Base-by-base conservation (phyloP, 768 basidiomycete genomes). In the Agaricus sinodeliciosus region DNA sequence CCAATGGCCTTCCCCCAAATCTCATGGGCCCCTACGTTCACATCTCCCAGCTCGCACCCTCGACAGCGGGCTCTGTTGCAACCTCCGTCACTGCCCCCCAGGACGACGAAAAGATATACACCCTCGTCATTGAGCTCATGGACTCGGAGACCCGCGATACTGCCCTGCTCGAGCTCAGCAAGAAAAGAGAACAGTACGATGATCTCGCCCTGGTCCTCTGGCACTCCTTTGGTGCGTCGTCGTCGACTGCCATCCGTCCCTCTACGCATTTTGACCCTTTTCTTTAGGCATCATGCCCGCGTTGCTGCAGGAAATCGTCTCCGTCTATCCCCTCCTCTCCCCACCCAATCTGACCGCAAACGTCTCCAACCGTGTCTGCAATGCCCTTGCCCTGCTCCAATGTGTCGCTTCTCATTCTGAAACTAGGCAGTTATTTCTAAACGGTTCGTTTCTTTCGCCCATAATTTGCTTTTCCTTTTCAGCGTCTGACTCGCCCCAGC, bases 171-270 rank as follows among this genome's bases (percentile, higher is more conserved):
- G 96, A 99, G 71, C 76, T 99, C 62, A 95, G 92, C 73, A 98
- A 99, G 79, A 98, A 97, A 75, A 76, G 96, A 57, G 96, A 98
- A 71, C 94, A 98, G 69, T 98, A 95, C 65, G 96, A 99, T 65
- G 94, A 99, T 70, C 82, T 99, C 43, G 96, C 96, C 1, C 79
- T 98, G 40, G 90, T 99, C 22, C 77, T 99, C 6, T 99, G 96
- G 96, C 94, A 98, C 63, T 94, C 94, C 2, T 99, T 97, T 63
- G 95, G 95, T 95, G 59, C 53, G 73, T 59, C 37, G 2, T 39
- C 37, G 8, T 2, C 37, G 1, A 27, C 35, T 3, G 16, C 4
- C 36, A 9, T 48, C 9, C 11, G 73, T 66, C 16, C 43, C 9
- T 49, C 52, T 25, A 4, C 35, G 28, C 51, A 48, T 42, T 19